Evolutionary conservation across 2,329 filamentous ascomycete species (phyloP), one percentile per base, ranked within the genome.

Genomic region (Penicillium sp.): DNA sequence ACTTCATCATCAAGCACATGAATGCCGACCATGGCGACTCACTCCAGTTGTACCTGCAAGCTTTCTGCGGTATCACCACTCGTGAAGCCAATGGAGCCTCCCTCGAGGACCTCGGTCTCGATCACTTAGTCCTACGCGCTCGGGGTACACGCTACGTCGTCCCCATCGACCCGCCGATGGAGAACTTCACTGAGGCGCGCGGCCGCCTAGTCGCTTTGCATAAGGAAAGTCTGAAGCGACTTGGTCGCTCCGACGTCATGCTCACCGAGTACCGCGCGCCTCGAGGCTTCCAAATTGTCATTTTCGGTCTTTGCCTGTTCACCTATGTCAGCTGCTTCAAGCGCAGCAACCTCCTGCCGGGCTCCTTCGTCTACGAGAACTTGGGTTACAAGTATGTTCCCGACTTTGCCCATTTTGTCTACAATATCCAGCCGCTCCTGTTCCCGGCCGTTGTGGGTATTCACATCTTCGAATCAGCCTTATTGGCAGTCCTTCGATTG

Each of bases 1-100:
- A 77, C 52, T 83, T 85, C 53, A 86, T 90, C 70, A 82, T 93
- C 66, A 79, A 79, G 31, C 92, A 96, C 77, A 94, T 96, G 89
- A 96, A 96, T 75, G 77, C 78, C 41, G 88, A 93, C 71, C 93
- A 96, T 74, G 76, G 80, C 47, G 81, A 84, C 62, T 89, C 90
- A 52, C 84, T 96, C 45, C 76, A 82, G 52, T 81, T 87, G 67
- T 95, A 92, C 73, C 82, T 95, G n/a, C 85, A 85, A 58, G 83
- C 90, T 71, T 90, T 85, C 76, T 79, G 76, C 67, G 71, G 77
- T 15, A 76, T 89, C 42, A 81, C 85, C 15, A 65, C 79, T 7
- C 71, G 74, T 54, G 74, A 80, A 45, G 81, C 86, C 45, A 74
- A 81, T 52, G 74, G 77, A 18, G 84, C 88, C 18, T 72, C 76